Evolutionary conservation across 2,329 filamentous ascomycete species (phyloP), one percentile per base, ranked within the genome.

Genomic region (Cordyceps fumosorosea): DNA sequence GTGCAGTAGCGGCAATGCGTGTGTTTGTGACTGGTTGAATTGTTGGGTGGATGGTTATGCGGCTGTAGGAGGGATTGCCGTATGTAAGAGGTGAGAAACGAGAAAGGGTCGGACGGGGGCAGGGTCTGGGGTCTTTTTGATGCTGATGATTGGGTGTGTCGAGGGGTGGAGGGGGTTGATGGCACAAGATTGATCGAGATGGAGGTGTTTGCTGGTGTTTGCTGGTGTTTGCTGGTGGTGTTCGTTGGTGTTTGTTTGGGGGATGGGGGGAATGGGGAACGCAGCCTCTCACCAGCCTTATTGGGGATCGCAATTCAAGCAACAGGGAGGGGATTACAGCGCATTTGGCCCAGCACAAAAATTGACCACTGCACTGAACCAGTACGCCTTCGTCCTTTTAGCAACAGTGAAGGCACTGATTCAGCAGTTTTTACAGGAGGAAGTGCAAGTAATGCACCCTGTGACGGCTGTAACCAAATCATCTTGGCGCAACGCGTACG

Each of bases 11-110:
- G 47, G 57, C 57, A 37, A 37, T 18, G 42, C 34, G 34, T 37
- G 34, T 37, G 34, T 37, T 37, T 29, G 56, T 40, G 56, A 58
- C 18, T 58, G 56, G 56, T 51, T 58, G 56, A 51, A 18, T 58
- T 58, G 56, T 58, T 58, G 56, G 22, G 56, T 32, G 16, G 45
- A 18, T 40, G 47, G 42, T 56, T 22, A 2, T 29, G 20, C 37
- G 29, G n/a, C 40, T 53, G 14, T 18, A 7, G 40, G 18, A 44
- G 40, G 5, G 40, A 44, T 18, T n/a, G 40, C 18, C 16, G 16
- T 18, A 44, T 18, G 40, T 44, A 34, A 54, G 44, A 47, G 6
- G 20, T 47, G 11, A 47, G 42, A 56, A 29, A 29, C 29, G 29
- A 7, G 29, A 29, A 29, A 47, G 14, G n/a, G 29, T 48, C 54